Conservation (phyloP, 2,329 filamentous ascomycete genomes). For the Claviceps fusiformis region DNA sequence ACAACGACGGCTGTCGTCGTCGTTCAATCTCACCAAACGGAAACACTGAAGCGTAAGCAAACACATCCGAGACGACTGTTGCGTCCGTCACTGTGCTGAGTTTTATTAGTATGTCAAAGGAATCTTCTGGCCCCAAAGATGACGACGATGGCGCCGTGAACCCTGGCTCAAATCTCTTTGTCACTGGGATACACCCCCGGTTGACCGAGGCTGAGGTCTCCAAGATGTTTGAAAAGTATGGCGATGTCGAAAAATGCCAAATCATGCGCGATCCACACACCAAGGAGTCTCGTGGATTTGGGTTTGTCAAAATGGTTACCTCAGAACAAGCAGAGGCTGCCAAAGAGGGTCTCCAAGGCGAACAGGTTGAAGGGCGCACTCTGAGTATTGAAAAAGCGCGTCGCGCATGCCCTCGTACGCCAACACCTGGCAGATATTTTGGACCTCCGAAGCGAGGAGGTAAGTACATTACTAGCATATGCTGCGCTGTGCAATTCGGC, state of each 20-base stretch:
- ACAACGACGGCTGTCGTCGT: conserved; percentile 44
- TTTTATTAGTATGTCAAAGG: conserved; percentile 33
- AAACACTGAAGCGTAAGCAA: conserved; percentile 22
- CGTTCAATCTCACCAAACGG: conserved; percentile 49
- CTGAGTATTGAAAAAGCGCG: conserved; percentile 98
- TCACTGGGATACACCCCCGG: conserved; percentile 92
- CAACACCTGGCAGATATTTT: conserved; percentile 97
- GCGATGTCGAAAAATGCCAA: conserved; percentile 96
- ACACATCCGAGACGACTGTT: not conserved
- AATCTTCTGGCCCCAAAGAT: conserved; percentile 34
- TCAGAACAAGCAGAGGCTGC: conserved; percentile 91
- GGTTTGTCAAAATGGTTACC: conserved; percentile 98
- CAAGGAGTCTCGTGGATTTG: conserved; percentile 96
- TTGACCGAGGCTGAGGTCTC: conserved; percentile 82
- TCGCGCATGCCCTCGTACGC: conserved; percentile 84
- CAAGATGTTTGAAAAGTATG: conserved; percentile 96
- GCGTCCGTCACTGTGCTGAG: not conserved
- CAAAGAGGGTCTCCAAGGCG: conserved; percentile 89
- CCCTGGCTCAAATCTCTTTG: conserved; percentile 94
- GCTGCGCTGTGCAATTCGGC: not conserved
- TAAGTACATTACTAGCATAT: conserved; percentile 29
- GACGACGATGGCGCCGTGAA: conserved; percentile 76
- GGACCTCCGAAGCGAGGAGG: conserved; percentile 95
- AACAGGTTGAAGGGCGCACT: conserved; percentile 87
- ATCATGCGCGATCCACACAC: conserved; percentile 99